phyloP scores from a whole-genome alignment of 2,329 filamentous ascomycete species.

The Aspergillus terreus region DNA sequence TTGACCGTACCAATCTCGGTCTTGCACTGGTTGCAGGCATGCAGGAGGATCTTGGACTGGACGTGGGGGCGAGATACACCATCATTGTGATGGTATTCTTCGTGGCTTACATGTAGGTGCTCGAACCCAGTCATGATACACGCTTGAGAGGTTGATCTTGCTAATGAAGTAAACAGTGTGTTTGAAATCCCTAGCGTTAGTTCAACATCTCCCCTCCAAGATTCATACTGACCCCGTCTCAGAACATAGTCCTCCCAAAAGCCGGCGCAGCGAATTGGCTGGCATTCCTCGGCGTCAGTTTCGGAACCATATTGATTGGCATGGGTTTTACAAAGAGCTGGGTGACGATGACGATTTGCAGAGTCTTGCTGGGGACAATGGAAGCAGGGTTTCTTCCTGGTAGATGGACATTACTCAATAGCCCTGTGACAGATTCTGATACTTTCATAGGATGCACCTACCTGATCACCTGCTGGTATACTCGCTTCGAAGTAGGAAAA shows the following conservation, averaged over 20 bases:
- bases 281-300: slow-evolving; percentile 21
- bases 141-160: neutral
- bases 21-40: slow-evolving; percentile 28
- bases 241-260: slow-evolving; percentile 25
- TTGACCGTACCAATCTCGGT: slow-evolving; percentile 39
- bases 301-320: slow-evolving; percentile 22
- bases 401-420: neutral
- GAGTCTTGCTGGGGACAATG: slow-evolving; percentile 24
- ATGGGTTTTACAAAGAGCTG: slow-evolving; percentile 32
- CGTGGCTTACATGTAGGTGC: slow-evolving; percentile 22
- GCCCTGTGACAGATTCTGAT: no score
- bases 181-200: slow-evolving; percentile 13
- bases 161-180: neutral
- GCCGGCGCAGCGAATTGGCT: slow-evolving; percentile 26
- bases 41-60: slow-evolving; percentile 22
- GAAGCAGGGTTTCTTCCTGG: slow-evolving; percentile 29
- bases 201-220: neutral
- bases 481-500: slow-evolving; percentile 33
- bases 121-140: neutral
- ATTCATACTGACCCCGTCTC: neutral
- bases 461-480: slow-evolving; percentile 36
- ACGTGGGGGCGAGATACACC: slow-evolving; percentile 23
- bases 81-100: slow-evolving; percentile 28
- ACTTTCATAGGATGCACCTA: slow-evolving; percentile 27
- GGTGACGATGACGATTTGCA: slow-evolving; percentile 27